Conservation (phyloP, 345 rosid genomes). For the Heritiera littoralis region DNA sequence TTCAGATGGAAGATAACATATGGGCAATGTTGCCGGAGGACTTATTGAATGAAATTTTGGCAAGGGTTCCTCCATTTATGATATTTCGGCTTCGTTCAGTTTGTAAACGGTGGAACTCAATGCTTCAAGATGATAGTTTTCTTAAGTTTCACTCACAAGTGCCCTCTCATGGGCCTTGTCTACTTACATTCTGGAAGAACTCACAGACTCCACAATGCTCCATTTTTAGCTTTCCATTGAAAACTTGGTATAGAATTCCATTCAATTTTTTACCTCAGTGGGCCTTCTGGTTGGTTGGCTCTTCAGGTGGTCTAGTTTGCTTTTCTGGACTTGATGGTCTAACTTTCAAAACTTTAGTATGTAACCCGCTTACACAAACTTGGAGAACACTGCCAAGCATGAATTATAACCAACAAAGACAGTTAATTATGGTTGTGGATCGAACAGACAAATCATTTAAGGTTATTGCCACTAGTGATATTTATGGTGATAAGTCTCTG, state of each 20-base stretch:
- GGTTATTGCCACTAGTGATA: constrained; percentile 88
- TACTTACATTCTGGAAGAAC: constrained; percentile 90
- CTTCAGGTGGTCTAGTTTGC: constrained; percentile 89
- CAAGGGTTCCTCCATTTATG: constrained; percentile 91
- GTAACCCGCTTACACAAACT: constrained; percentile 85
- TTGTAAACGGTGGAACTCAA: constrained; percentile 83
- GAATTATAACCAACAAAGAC: constrained; percentile 89
- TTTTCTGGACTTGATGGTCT: constrained; percentile 90
- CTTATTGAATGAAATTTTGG: constrained; percentile 81
- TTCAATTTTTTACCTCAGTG: constrained; percentile 86
- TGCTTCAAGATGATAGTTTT: constrained; percentile 84
- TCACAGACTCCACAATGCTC: constrained; percentile 86
- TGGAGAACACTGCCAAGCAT: constrained; percentile 83
- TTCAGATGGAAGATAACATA: constrained; percentile 86
- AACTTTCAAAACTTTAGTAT: constrained; percentile 76
- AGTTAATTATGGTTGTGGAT: constrained; percentile 84
- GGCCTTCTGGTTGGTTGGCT: constrained; percentile 94
- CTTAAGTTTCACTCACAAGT: constrained; percentile 76
- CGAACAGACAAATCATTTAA: constrained; percentile 72
- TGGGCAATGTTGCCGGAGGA: constrained; percentile 99
- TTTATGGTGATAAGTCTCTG: constrained; percentile 78
- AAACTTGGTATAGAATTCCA: constrained; percentile 90
- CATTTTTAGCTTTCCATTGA: constrained; percentile 86
- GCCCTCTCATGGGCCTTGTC: constrained; percentile 83
- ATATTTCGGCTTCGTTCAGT: constrained; percentile 87